phyloP scores from a whole-genome alignment of 108 stramenopile genomes.

The Stephanodiscus triporus region DNA sequence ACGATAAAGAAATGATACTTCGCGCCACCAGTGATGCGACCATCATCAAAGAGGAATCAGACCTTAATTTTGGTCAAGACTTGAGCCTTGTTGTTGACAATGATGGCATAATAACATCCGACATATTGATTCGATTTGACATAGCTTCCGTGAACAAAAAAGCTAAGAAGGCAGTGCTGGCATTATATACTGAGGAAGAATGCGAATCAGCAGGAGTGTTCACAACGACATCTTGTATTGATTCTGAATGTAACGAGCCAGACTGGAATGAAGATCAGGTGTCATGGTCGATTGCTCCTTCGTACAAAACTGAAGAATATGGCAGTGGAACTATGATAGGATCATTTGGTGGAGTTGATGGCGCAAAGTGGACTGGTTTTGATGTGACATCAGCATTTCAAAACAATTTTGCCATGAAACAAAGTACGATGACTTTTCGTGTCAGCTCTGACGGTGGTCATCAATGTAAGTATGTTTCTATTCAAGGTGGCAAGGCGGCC shows the following conservation, averaged over 20 bases:
- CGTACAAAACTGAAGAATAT: neutral
- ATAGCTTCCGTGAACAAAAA: neutral
- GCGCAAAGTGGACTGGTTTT: neutral
- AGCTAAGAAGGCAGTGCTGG: neutral
- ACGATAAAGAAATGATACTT: no score
- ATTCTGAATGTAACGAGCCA: neutral
- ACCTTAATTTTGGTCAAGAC: neutral
- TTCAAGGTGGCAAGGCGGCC: slow-evolving; percentile 2
- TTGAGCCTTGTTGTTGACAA: neutral
- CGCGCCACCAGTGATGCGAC: slow-evolving; percentile 2
- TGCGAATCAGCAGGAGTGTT: slow-evolving; percentile 3
- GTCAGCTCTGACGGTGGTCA: slow-evolving; percentile 7
- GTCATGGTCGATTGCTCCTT: neutral
- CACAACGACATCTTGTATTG: neutral
- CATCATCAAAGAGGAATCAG: neutral
- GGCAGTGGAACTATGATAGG: neutral
- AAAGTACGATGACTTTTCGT: neutral
- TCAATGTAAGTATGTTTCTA: slow-evolving; percentile 5
- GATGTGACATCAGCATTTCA: neutral
- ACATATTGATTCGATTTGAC: slow-evolving; percentile 2
- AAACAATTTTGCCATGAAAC: neutral
- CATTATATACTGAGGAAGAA: neutral
- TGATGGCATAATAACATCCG: neutral
- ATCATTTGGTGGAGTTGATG: slow-evolving; percentile 5
- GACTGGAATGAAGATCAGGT: neutral